Conservation (phyloP, 768 basidiomycete species). For the Phylloporus rhodoxanthus region DNA sequence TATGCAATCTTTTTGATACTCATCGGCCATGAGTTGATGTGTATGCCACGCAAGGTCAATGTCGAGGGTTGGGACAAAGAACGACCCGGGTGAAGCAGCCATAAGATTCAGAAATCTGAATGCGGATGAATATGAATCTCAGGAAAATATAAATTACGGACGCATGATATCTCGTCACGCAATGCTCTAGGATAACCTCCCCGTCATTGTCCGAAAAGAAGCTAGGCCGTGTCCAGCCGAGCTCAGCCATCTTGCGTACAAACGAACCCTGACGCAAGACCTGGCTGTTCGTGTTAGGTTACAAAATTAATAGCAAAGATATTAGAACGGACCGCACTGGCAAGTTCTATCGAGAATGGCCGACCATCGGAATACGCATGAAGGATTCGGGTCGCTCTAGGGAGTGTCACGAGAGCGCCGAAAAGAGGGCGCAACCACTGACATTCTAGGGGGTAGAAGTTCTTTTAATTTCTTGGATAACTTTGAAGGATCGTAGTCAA, state of each 20-base stretch:
- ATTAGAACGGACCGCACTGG: constrained; percentile 41
- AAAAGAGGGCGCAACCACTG: not conserved
- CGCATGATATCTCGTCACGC: constrained; percentile 53
- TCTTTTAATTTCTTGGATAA: constrained; percentile 1
- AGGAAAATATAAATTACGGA: constrained; percentile 20
- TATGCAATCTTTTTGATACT: constrained; percentile 41
- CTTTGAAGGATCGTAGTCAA: constrained; percentile 5
- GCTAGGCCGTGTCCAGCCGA: constrained; percentile 43
- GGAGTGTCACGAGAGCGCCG: not conserved
- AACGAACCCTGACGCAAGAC: constrained; percentile 53
- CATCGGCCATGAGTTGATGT: constrained; percentile 46
- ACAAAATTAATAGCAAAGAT: not conserved
- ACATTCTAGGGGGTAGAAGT: constrained; percentile 18
- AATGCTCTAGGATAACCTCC: constrained; percentile 40
- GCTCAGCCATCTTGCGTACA: constrained; percentile 45
- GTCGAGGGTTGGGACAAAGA: constrained; percentile 57
- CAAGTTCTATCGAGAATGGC: constrained; percentile 49
- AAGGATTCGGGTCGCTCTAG: constrained; percentile 35
- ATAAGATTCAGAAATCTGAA: constrained; percentile 47
- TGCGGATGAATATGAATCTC: not conserved
- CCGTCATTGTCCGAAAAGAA: constrained; percentile 37
- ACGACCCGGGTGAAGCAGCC: constrained; percentile 36
- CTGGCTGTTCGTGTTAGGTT: constrained; percentile 19
- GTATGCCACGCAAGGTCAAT: constrained; percentile 73
- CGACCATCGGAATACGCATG: constrained; percentile 45